phyloP scores from a whole-genome alignment of 371 early-diverging fungal species.

The Phascolomyces articulosus region DNA sequence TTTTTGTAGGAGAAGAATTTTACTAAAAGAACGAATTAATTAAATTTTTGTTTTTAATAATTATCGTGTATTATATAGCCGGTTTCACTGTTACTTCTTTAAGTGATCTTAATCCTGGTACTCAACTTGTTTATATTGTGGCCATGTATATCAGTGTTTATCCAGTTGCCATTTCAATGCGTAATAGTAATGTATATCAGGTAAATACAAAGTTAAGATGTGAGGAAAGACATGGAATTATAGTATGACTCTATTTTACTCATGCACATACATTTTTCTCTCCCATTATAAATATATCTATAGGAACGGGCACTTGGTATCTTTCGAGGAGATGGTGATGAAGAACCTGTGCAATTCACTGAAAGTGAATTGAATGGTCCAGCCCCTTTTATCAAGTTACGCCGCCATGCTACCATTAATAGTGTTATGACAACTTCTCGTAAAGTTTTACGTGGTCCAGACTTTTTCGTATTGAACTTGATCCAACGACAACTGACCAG shows the following conservation, averaged over 20 bases:
- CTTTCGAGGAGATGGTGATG: slow-evolving; percentile 33
- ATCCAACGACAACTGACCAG: slow-evolving; percentile 51
- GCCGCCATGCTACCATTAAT: slow-evolving; percentile 35
- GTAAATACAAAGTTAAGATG: slow-evolving; percentile 27
- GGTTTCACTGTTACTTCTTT: slow-evolving; percentile 47
- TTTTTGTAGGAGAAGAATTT: not conserved
- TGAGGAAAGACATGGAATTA: too few species aligned
- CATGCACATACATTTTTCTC: too few species aligned
- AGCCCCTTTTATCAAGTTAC: slow-evolving; percentile 30
- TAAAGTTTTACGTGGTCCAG: slow-evolving; percentile 38
- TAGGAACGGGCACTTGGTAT: slow-evolving; percentile 56
- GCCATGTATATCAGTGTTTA: slow-evolving; percentile 61
- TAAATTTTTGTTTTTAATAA: too few species aligned
- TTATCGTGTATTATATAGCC: too few species aligned
- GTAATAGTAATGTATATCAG: slow-evolving; percentile 56
- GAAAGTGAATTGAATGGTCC: slow-evolving; percentile 19
- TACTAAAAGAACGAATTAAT: too few species aligned
- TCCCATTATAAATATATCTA: too few species aligned
- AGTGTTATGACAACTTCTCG: slow-evolving; percentile 41
- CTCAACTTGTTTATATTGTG: slow-evolving; percentile 47
- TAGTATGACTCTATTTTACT: too few species aligned
- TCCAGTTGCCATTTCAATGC: slow-evolving; percentile 55
- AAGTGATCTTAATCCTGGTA: slow-evolving; percentile 47
- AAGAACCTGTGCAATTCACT: slow-evolving; percentile 25
- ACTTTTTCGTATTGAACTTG: slow-evolving; percentile 51